phyloP scores from a whole-genome alignment of 306 rosid genomes.

The Comarum palustre region DNA sequence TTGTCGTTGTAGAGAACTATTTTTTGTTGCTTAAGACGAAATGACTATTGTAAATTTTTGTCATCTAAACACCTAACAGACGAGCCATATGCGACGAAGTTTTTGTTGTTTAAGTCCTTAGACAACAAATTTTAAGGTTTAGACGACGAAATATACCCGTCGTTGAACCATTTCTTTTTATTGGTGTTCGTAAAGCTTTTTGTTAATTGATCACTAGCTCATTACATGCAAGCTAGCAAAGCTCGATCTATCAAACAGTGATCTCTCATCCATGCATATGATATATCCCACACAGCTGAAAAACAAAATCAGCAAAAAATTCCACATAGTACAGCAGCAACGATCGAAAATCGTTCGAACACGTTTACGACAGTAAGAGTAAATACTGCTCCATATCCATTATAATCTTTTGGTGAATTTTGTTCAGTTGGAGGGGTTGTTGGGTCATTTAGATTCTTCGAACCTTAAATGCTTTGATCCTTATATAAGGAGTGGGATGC shows the following conservation, averaged over 20 bases:
- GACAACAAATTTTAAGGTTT: no score
- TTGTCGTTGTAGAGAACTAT: no score
- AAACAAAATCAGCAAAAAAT: not conserved
- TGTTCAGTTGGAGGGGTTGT: slow-evolving; percentile 33
- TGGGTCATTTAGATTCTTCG: slow-evolving; percentile 28
- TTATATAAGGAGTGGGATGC: slow-evolving; percentile 39
- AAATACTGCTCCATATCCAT: slow-evolving; percentile 10
- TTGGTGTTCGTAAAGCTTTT: not conserved
- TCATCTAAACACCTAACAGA: no score
- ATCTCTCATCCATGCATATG: not conserved
- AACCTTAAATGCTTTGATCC: slow-evolving; percentile 30
- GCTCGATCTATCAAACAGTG: not conserved
- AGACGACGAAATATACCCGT: no score
- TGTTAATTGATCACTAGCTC: not conserved
- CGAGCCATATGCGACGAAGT: no score
- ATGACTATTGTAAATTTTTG: no score
- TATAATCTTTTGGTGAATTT: slow-evolving; percentile 11
- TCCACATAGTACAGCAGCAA: not conserved
- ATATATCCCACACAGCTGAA: not conserved
- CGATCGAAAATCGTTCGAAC: slow-evolving; percentile 20
- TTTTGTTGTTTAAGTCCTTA: no score
- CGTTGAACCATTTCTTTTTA: no score
- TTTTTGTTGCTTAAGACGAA: no score
- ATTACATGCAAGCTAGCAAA: not conserved
- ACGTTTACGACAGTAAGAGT: slow-evolving; percentile 45